These are phyloP conservation scores for Globisporangium yorkense DNA, from an alignment of 352 stramenopile genomes.

Conservation along the genomic window DNA sequence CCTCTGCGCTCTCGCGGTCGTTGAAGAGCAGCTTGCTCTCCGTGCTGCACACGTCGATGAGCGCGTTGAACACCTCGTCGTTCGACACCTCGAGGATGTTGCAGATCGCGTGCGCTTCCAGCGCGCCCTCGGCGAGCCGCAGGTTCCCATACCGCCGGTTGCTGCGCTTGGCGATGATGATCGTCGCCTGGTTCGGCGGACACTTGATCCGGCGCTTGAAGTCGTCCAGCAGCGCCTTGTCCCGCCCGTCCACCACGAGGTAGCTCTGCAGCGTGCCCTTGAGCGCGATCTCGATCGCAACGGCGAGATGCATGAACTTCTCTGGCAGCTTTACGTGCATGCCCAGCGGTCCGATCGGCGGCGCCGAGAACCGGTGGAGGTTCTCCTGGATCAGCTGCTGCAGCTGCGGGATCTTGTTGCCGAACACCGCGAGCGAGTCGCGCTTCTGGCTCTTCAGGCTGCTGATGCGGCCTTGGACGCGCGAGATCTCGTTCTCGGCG, in stretches of 20 bases:
- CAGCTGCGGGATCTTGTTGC: slow-evolving; percentile 57
- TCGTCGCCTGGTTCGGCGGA: slow-evolving; percentile 63
- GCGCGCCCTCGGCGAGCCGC: slow-evolving; percentile 39
- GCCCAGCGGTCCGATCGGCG: slow-evolving; percentile 69
- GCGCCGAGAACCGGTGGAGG: slow-evolving; percentile 44
- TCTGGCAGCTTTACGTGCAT: slow-evolving; percentile 71
- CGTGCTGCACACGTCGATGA: slow-evolving; percentile 72
- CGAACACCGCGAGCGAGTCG: slow-evolving; percentile 59
- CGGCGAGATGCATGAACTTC: slow-evolving; percentile 54
- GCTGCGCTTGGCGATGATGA: slow-evolving; percentile 68
- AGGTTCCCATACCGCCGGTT: slow-evolving; percentile 51
- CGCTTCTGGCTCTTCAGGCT: slow-evolving; percentile 44
- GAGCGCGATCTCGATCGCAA: slow-evolving; percentile 67
- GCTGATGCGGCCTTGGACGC: slow-evolving; percentile 39
- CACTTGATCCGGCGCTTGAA: slow-evolving; percentile 67
- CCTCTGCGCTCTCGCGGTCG: slow-evolving; percentile 46
- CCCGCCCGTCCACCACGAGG: slow-evolving; percentile 63
- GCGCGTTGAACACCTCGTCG: slow-evolving; percentile 77
- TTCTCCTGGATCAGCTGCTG: slow-evolving; percentile 77
- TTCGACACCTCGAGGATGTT: slow-evolving; percentile 71
- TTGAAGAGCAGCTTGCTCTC: slow-evolving; percentile 76
- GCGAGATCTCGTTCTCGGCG: slow-evolving; percentile 39
- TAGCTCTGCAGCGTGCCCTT: slow-evolving; percentile 76
- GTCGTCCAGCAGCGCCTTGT: slow-evolving; percentile 73
- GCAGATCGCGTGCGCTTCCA: slow-evolving; percentile 60